Base-by-base conservation (phyloP, 805 yeast genomes). In the Pichia heedii region DNA sequence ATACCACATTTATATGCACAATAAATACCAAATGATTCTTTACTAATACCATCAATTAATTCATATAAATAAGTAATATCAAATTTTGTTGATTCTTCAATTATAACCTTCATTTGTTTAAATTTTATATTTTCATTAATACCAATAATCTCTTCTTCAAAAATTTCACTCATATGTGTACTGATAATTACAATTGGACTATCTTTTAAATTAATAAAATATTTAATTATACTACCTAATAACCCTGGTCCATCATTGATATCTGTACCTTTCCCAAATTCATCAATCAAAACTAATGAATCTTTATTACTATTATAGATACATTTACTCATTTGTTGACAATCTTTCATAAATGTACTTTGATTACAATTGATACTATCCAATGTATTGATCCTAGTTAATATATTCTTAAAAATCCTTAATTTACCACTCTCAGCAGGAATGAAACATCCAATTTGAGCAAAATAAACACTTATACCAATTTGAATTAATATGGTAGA, bases 201-300 rank as follows among this genome's bases (percentile, higher is more conserved):
- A 7, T 55, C 50, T 1, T 19, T 15, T 29, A 15, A 29, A 8
- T 22, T 24, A 22, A 60, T 51, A 2, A 68, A 40, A 15, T 54
- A 39, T 18, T 56, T 56, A 5, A 73, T 45, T 3, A 66, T 52
- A 0, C 73, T 53, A 1, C 73, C 74, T 43, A 70, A 61, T 11
- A 72, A 42, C 1, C 74, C 60, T 0, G 73, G 73, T 0, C 76
- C 76, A 49, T 72, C 73, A 12, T 64, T 50, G 0, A 65, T 49
- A 50, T 71, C 74, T 0, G 76, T 74, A 0, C 79, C 79, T 46
- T 73, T 72, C 0, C 79, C 80, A 55, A 70, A 73, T 46, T 74
- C 79, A 54, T 75, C 78, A 22, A 76, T 61, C 6, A 76, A 54
- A 2, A 77, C 48, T 22, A 77, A 47, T 12, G 76, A 71, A 36